A percentile compares a stretch with the other conserved stretches of the same genome.
Evolutionary conservation across 805 yeast species (phyloP).

Genomic region (Spencermartinsiella europaea): DNA sequence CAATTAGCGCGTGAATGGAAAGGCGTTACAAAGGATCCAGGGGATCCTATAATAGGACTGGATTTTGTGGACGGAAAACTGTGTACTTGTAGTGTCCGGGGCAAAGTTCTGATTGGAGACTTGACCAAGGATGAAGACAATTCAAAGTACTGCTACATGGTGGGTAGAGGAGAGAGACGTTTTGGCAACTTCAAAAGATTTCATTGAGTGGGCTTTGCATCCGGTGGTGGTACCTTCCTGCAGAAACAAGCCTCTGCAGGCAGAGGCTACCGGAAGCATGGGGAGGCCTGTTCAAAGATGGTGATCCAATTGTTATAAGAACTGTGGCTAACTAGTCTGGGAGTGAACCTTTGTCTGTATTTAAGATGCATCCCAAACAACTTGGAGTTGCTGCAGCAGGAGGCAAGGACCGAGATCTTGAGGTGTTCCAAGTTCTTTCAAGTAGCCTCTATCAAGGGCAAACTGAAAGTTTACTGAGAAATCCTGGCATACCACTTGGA

Average conservation of each 20-base stretch:
- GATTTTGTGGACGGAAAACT: constrained; percentile 16
- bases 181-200: constrained; percentile 1
- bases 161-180: too few species aligned
- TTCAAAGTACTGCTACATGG: constrained; percentile 1
- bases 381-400: constrained; percentile 43
- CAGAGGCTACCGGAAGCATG: too few species aligned
- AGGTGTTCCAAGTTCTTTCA: constrained; percentile 34
- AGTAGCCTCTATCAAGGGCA: background rate
- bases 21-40: constrained; percentile 8
- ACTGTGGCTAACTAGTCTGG: constrained; percentile 12
- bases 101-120: constrained; percentile 19
- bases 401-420: constrained; percentile 45
- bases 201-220: background rate
- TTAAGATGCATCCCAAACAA: constrained; percentile 36
- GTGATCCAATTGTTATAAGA: too few species aligned
- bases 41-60: constrained; percentile 18
- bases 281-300: too few species aligned
- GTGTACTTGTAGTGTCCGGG: constrained; percentile 16
- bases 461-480: background rate
- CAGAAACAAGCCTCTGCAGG: too few species aligned
- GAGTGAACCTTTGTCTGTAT: constrained; percentile 32
- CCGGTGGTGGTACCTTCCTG: too few species aligned
- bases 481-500: background rate
- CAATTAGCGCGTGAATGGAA: constrained; percentile 20
- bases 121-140: constrained; percentile 9